Percentiles rank a stretch among this genome's conserved stretches.
These are phyloP conservation scores for Cytospora piceae DNA, from an alignment of 2,329 filamentous ascomycete species.

Conservation along the genomic window DNA sequence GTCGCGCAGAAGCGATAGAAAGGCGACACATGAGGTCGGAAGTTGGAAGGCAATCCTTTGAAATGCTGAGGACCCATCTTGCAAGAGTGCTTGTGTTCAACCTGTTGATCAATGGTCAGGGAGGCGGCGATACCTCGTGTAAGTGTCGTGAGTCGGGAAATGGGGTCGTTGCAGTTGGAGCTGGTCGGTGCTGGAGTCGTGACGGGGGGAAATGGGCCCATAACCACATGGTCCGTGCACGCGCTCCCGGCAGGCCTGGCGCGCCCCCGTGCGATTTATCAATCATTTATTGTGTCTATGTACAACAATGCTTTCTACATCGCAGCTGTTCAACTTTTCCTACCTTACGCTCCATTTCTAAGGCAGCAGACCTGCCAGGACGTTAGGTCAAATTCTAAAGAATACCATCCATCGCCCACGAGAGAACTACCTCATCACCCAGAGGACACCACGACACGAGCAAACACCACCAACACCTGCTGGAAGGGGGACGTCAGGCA, in stretches of 20 bases:
- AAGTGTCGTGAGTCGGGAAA: not conserved
- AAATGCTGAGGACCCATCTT: constrained; percentile 42
- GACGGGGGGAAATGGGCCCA: not conserved
- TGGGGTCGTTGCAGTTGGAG: not conserved
- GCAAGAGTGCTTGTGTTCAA: not conserved
- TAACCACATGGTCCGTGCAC: not conserved
- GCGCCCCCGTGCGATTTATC: not conserved
- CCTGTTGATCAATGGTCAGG: not conserved
- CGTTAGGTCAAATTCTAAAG: not conserved
- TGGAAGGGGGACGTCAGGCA: constrained; percentile 1
- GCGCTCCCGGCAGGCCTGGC: not conserved
- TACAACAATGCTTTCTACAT: not conserved
- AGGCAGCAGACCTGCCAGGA: not conserved
- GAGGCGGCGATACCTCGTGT: not conserved
- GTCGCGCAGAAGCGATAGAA: constrained; percentile 87
- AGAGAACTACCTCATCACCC: not conserved
- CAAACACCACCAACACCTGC: not conserved
- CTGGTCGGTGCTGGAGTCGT: not conserved
- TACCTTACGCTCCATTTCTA: not conserved
- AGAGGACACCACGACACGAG: not conserved
- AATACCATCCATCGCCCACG: not conserved
- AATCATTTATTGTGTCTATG: not conserved
- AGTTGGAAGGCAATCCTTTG: constrained; percentile 34
- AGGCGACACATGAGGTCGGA: constrained; percentile 52
- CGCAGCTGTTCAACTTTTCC: not conserved